Base-by-base conservation (phyloP, 352 stramenopile genomes). In the Globisporangium middletonii region DNA sequence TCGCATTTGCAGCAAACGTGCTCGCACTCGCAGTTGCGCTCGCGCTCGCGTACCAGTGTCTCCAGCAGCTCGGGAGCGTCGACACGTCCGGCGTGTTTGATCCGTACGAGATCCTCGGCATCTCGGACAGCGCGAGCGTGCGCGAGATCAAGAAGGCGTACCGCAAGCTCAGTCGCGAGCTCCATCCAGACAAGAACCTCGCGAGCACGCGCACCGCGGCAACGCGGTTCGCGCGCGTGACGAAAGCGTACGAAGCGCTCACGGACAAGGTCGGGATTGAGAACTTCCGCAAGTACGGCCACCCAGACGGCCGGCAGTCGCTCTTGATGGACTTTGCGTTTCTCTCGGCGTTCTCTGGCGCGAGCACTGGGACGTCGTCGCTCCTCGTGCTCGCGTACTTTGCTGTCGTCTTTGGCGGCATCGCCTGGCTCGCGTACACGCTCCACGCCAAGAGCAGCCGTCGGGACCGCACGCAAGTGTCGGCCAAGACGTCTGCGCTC, bases 221-320 rank as follows among this genome's bases (percentile, higher is more conserved):
- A 6, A 53, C 66, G 30, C 68, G 77, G 30, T 95, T 95, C 54
- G 59, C 71, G 43, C 81, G 80, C 50, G 75, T 95, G 16, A 84
- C 80, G 42, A 95, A 95, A 61, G 85, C 85, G 4, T 95, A 95
- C 66, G 85, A 95, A 61, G 81, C 85, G 49, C 79, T 95, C 47
- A 93, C 85, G 15, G 74, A 93, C 67, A 69, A 74, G 3, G 56
- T 62, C 3, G 76, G 68, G 30, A 92, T 93, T 35, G 71, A 79
- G 38, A 95, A 95, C 59, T 95, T 83, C 60, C 73, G 69, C 49
- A 86, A 86, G 51, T 93, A 79, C 56, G 85, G 85, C 27, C 85
- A 95, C 57, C 85, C 85, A 18, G 85, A 95, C 51, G 85, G 85
- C 7, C 76, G 58, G 9, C 79, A 89, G 66, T 83, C 84, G n/a